Evolutionary conservation across 768 basidiomycete genomes (phyloP).

Genomic region (Lactarius trivialis): DNA sequence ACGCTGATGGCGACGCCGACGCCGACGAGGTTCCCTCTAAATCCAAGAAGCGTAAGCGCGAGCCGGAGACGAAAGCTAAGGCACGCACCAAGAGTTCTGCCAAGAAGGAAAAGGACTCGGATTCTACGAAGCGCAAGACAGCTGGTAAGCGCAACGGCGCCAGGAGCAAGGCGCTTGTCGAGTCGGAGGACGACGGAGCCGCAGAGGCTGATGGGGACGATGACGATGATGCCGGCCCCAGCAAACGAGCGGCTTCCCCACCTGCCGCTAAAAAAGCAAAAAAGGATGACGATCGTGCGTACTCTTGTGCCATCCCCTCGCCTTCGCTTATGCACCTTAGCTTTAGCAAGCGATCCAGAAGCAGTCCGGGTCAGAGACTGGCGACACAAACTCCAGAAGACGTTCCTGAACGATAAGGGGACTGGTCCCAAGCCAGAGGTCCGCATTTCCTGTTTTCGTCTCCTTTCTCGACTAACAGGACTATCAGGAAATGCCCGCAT

Average conservation of each 20-base stretch:
- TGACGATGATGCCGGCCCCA: constrained; percentile 38
- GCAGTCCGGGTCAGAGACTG: constrained; percentile 79
- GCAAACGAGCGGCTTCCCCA: constrained; percentile 46
- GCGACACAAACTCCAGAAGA: constrained; percentile 89
- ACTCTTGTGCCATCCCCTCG: constrained; percentile 34
- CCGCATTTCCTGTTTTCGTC: constrained; percentile 24
- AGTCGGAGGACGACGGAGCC: constrained; percentile 58
- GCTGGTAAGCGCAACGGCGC: constrained; percentile 46
- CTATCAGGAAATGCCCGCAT: constrained; percentile 65
- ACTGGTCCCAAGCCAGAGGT: constrained; percentile 60
- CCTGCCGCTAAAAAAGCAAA: constrained; percentile 60
- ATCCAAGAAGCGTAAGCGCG: constrained; percentile 58
- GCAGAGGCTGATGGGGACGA: constrained; percentile 30
- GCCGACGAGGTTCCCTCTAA: constrained; percentile 35
- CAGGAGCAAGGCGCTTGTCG: constrained; percentile 57
- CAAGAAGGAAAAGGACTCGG: constrained; percentile 42
- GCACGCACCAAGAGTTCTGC: constrained; percentile 40
- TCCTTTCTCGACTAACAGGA: constrained; percentile 3
- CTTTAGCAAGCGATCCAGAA: constrained; percentile 50
- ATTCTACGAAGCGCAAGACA: constrained; percentile 31
- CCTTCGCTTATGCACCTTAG: constrained; percentile 22
- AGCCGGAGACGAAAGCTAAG: constrained; percentile 43
- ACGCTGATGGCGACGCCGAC: constrained; percentile 41
- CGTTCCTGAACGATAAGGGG: constrained; percentile 60
- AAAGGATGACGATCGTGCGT: constrained; percentile 56